Evolutionary conservation across 495 filamentous ascomycete species (phyloP), one percentile per base, ranked within the genome.

Genomic region (Venustampulla echinocandica): DNA sequence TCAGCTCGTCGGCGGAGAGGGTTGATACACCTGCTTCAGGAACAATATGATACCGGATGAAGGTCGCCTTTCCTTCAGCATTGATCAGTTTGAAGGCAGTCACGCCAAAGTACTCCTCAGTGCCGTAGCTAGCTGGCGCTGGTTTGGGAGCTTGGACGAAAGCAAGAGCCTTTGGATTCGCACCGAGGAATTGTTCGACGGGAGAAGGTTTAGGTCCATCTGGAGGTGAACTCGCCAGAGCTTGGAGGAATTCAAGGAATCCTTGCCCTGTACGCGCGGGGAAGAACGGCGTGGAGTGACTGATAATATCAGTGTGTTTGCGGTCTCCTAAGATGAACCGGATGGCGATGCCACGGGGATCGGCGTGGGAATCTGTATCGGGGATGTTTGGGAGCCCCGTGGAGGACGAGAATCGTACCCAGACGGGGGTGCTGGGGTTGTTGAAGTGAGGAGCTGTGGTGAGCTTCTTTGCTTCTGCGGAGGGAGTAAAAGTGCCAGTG

Each of bases 301-400:
- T 57, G 44, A 79, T 57, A 52, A 79, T 72, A 55, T 79, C 74
- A 0, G 73, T 77, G 56, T 79, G 74, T 13, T 61, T 60, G 34
- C 67, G 70, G 21, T 60, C 54, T 15, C 68, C 64, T 3, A 74
- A 61, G 22, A 68, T 27, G 60, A 76, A 75, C 32, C 74, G 69
- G 50, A 74, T 53, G 10, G 64, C 72, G 14, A 75, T 58, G 17
- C 74, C 74, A 18, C 66, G 65, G 0, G 74, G 74, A 47, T 73
- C 66, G 46, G 65, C 64, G 18, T 67, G 64, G 2, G 65, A 57
- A 46, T 75, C 67, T 0, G 57, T 71, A 52, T 77, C 73, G 0
- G 73, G 71, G 33, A 79, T 63, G 3, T 63, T 45, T 17, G 71
- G 73, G 46, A 76, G 56, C 5, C 74, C 75, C 11, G 71, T 73